phyloP scores from a whole-genome alignment of 1,284 basidiomycete species.

The Cryptococcus wingfieldii region DNA sequence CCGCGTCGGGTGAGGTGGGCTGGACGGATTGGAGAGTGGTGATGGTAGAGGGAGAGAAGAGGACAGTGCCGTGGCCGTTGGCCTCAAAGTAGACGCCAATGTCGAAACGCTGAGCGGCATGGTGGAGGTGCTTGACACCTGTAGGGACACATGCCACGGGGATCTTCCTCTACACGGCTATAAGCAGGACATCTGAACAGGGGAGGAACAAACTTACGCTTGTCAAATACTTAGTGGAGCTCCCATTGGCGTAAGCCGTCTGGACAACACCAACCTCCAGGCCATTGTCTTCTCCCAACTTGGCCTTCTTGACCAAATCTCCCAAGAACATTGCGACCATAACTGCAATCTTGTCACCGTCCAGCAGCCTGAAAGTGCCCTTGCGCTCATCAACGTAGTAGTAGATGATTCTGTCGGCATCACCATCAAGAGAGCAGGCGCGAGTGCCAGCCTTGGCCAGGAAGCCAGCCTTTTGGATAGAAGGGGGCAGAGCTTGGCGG shows the following conservation, averaged over 20 bases:
- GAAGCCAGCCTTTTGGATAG: constrained; percentile 47
- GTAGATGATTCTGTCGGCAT: constrained; percentile 95
- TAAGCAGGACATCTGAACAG: not conserved
- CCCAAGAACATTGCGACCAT: constrained; percentile 90
- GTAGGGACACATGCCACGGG: constrained; percentile 95
- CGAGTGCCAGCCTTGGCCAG: constrained; percentile 66
- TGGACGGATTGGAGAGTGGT: constrained; percentile 60
- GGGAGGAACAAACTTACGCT: constrained; percentile 57
- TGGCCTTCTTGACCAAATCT: constrained; percentile 79
- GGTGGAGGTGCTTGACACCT: constrained; percentile 97
- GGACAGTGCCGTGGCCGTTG: constrained; percentile 95
- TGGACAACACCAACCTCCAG: constrained; percentile 91
- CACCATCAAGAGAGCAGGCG: constrained; percentile 91
- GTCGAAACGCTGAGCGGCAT: constrained; percentile 89
- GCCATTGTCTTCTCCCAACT: constrained; percentile 52
- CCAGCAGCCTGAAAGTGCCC: constrained; percentile 77
- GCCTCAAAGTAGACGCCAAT: constrained; percentile 99
- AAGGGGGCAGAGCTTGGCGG: constrained; percentile 69
- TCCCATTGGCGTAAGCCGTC: constrained; percentile 98
- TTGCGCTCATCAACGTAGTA: constrained; percentile 77
- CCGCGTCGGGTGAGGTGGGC: constrained; percentile 72
- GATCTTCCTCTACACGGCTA: constrained; percentile 48
- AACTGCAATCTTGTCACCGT: constrained; percentile 97
- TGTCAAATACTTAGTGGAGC: constrained; percentile 85
- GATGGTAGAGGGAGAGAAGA: constrained; percentile 77